Conservation (phyloP, 1,139 yeast genomes). For the Candida anutae region DNA sequence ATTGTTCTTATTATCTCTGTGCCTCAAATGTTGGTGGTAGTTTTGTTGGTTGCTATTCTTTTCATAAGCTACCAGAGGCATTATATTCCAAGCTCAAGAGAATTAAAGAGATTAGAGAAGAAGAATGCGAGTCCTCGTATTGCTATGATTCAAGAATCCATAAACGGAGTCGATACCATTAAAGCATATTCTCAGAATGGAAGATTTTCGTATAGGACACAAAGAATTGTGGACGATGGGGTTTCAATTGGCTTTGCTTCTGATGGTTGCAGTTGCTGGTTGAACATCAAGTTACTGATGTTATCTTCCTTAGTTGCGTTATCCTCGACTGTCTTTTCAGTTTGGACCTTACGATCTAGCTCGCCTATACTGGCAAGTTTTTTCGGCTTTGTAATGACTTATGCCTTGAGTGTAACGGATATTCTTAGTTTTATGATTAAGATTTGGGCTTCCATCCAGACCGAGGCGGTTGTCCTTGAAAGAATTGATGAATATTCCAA, state of each 20-base stretch:
- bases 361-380: conserved; percentile 16
- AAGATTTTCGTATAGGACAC: conserved; percentile 14
- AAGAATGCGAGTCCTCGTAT: conserved; percentile 18
- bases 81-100: conserved; percentile 21
- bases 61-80: conserved; percentile 17
- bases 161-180: conserved; percentile 24
- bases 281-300: conserved; percentile 18
- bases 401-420: conserved; percentile 17
- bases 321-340: conserved; percentile 9
- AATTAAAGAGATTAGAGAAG: conserved; percentile 18
- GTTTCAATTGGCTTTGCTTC: conserved; percentile 9
- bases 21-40: conserved; percentile 17
- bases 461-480: conserved; percentile 20
- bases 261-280: conserved; percentile 20
- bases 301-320: conserved; percentile 17
- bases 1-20: conserved; percentile 16
- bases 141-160: conserved; percentile 21
- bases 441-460: conserved; percentile 21
- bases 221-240: conserved; percentile 10
- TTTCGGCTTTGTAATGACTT: conserved; percentile 22
- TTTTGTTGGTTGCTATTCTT: conserved; percentile 12
- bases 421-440: conserved; percentile 18
- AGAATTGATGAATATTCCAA: conserved; percentile 20
- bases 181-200: conserved; percentile 17
- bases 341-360: conserved; percentile 11